Percentiles rank a stretch among this genome's conserved stretches.
These are phyloP conservation scores for Ophiocordyceps camponoti-leonardi DNA, from an alignment of 2,329 filamentous ascomycete genomes.

Conservation along the genomic window DNA sequence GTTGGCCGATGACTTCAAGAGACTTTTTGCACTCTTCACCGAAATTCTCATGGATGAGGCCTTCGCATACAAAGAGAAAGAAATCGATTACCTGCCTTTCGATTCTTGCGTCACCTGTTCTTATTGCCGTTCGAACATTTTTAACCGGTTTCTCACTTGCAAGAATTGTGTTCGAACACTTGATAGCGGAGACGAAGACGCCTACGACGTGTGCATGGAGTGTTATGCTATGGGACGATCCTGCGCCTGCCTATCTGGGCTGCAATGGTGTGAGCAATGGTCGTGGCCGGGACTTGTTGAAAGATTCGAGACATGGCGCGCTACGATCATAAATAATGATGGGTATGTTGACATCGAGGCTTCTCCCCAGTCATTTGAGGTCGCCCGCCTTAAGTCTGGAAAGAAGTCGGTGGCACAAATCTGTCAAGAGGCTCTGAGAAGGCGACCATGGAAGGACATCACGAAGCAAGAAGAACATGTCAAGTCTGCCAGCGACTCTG, in stretches of 20 bases:
- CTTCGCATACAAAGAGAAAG: conserved; percentile 55
- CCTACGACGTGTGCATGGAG: conserved; percentile 95
- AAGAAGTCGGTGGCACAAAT: conserved; percentile 79
- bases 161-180: conserved; percentile 59
- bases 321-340: conserved; percentile 58
- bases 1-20: conserved; percentile 67
- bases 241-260: conserved; percentile 69
- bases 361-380: conserved; percentile 53
- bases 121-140: conserved; percentile 91
- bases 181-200: conserved; percentile 54
- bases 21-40: conserved; percentile 62
- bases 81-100: conserved; percentile 61
- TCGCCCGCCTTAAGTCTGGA: conserved; percentile 46
- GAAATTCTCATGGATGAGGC: conserved; percentile 71
- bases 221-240: conserved; percentile 96
- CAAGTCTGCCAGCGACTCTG: conserved; percentile 30
- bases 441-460: conserved; percentile 69
- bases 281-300: conserved; percentile 60
- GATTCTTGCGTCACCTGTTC: conserved; percentile 90
- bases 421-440: conserved; percentile 75
- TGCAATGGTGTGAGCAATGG: conserved; percentile 90
- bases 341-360: conserved; percentile 45
- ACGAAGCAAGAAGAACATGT: conserved; percentile 38
- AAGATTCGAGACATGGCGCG: conserved; percentile 71
- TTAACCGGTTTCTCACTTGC: conserved; percentile 92